Conservation (phyloP, 2,329 filamentous ascomycete species). For the Didymella arachidicola region DNA sequence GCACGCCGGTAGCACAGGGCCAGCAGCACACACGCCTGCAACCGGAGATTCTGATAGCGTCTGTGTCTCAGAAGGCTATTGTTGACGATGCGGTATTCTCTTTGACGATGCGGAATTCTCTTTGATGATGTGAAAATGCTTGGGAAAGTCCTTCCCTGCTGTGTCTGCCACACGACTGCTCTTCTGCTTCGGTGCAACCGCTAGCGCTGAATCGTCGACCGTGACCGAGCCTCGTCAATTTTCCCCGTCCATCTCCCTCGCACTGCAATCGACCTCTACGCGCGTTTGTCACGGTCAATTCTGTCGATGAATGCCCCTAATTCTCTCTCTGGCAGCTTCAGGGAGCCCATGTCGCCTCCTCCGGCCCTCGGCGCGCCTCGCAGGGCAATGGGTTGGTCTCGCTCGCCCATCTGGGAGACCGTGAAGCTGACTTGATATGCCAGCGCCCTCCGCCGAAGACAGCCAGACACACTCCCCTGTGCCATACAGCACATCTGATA, state of each 20-base stretch:
- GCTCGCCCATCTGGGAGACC: conserved; percentile 1
- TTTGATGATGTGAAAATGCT: background rate
- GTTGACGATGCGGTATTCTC: background rate
- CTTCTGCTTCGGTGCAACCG: conserved; percentile 7
- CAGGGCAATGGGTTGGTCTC: conserved; percentile 25
- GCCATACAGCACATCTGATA: background rate
- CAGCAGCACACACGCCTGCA: background rate
- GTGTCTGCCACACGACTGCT: background rate
- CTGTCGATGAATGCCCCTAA: conserved; percentile 51
- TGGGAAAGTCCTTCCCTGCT: too few species aligned
- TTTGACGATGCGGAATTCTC: background rate
- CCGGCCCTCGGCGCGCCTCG: conserved; percentile 25
- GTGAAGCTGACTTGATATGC: conserved; percentile 19
- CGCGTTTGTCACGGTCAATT: conserved; percentile 20
- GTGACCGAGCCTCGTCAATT: conserved; percentile 10
- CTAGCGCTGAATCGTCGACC: background rate
- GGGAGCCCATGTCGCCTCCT: conserved; percentile 41
- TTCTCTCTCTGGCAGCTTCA: conserved; percentile 41
- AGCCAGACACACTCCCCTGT: background rate
- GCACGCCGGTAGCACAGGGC: conserved; percentile 23
- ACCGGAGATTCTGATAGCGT: background rate
- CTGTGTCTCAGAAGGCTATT: background rate
- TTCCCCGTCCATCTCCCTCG: conserved; percentile 17
- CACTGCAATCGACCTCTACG: conserved; percentile 27
- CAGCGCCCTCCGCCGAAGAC: conserved; percentile 8